Evolutionary conservation across 257 asterid species (phyloP), one percentile per base, ranked within the genome.

Genomic region (Solanum lignicaule): DNA sequence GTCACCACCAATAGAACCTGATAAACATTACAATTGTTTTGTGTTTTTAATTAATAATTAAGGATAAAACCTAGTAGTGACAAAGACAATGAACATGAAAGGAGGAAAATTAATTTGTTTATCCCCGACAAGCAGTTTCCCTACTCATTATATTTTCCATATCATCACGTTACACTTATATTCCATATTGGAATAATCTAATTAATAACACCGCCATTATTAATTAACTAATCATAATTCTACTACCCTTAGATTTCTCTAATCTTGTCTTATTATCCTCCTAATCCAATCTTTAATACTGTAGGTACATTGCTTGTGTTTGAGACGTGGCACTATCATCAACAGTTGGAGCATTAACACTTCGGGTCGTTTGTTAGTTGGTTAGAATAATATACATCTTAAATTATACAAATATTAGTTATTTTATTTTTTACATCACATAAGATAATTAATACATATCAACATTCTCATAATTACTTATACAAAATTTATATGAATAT

Each of bases 41-140:
- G 66, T 58, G 66, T 58, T 55, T 48, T 82, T 55, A 55, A 55
- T 6, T 18, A 36, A 32, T 72, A 68, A 27, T 29, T 86, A 32
- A 68, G 55, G 83, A 88, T 68, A 33, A 87, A 36, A 23, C 75
- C 69, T 15, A 41, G 72, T 68, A 39, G 25, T 62, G 90, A 88
- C 88, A 84, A 87, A 88, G 76, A 38, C 84, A 48, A 33, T 35
- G 94, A 91, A 93, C 94, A 73, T 94, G 95, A 88, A 90, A 91
- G 71, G 85, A 83, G 43, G 88, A 87, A 86, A 41, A 71, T 72
- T 68, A 78, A 35, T 90, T 87, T 78, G 81, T 87, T 69, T 73
- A 75, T 87, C 35, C 91, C 92, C 93, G 93, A 91, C 95, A 91
- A 81, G 62, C 89, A 83, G 89, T 83, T 88, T 89, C 76, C 32